Evolutionary conservation across 176 grass and related monocot genomes (phyloP).

Genomic region (Canna indica): DNA sequence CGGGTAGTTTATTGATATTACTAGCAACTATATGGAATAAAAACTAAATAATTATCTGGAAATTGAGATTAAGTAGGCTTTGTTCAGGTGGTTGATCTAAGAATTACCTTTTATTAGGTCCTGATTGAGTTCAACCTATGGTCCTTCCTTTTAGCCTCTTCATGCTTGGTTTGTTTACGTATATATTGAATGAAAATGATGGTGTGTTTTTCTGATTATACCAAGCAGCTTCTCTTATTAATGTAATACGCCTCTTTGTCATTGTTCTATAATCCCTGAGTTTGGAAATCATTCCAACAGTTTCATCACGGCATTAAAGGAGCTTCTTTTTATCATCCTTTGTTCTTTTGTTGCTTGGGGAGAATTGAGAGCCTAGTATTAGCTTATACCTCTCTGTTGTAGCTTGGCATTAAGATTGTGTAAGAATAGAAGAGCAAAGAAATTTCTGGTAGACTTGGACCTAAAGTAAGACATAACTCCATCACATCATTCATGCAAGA

Average conservation of each 20-base stretch:
- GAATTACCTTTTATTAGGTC: background rate
- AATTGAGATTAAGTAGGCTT: background rate
- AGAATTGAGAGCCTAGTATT: background rate
- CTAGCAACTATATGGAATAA: background rate
- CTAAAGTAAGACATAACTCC: background rate
- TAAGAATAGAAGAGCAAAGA: no score
- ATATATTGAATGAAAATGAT: background rate
- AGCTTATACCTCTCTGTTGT: background rate
- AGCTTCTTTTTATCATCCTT: no score
- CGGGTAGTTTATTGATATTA: background rate
- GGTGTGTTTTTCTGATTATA: background rate
- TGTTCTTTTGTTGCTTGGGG: no score
- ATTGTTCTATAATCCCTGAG: background rate
- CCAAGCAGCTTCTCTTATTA: background rate
- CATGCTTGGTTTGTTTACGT: background rate
- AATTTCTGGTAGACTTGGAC: background rate
- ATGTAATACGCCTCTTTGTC: background rate
- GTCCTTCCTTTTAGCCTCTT: background rate
- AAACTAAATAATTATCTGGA: no score
- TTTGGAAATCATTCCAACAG: background rate
- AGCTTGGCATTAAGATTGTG: background rate
- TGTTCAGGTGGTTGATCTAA: background rate
- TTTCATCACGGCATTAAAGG: no score
- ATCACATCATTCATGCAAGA: background rate
- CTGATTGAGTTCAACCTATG: background rate